These are phyloP conservation scores for Pittosporum tobira DNA, from an alignment of 129 eudicot genomes.

Conservation along the genomic window DNA sequence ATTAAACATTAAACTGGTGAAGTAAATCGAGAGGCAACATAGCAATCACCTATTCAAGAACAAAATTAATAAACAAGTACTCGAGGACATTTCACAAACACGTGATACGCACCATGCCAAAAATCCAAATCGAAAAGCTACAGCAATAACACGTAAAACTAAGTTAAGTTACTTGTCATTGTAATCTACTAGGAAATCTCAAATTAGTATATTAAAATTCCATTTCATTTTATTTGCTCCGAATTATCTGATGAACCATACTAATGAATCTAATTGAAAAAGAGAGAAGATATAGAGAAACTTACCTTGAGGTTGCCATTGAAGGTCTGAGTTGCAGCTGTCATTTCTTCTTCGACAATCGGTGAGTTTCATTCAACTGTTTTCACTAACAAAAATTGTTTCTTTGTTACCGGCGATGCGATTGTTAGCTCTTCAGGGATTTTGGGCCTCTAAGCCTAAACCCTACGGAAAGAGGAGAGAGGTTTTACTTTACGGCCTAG, in stretches of 20 bases:
- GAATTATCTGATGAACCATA: background rate
- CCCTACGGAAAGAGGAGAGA: too few relatives aligned
- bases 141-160: background rate
- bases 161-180: background rate
- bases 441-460: too few relatives aligned
- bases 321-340: slow-evolving; percentile 35
- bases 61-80: background rate
- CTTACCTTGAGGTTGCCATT: slow-evolving; percentile 39
- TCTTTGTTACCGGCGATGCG: too few relatives aligned
- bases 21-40: background rate
- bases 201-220: background rate
- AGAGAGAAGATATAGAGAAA: background rate
- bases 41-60: background rate
- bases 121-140: background rate
- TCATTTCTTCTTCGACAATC: slow-evolving; percentile 16
- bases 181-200: background rate
- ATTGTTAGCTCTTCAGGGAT: too few relatives aligned
- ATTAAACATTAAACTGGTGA: background rate
- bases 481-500: too few relatives aligned
- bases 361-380: too few relatives aligned
- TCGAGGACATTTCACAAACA: slow-evolving; percentile 16
- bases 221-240: background rate
- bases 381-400: too few relatives aligned
- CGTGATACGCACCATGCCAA: slow-evolving; percentile 3
- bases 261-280: background rate